Percentiles rank a stretch among this genome's conserved stretches.
Evolutionary conservation across 148 eudicot genomes (phyloP).

Genomic region (Nyssa sinensis): DNA sequence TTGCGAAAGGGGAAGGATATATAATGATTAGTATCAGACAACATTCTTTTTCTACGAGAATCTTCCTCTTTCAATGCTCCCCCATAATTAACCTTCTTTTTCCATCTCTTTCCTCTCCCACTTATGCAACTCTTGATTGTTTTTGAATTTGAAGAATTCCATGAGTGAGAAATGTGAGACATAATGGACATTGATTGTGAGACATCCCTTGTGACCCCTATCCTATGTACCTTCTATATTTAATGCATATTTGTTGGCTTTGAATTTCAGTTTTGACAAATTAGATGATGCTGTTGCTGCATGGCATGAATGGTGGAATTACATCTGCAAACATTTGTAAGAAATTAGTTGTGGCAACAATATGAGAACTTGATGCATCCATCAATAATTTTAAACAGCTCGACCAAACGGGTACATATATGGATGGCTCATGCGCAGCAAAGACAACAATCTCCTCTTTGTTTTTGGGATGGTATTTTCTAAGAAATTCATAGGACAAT

Average conservation of each 20-base stretch:
- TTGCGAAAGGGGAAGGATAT: constrained; percentile 16
- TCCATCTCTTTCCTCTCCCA: background rate
- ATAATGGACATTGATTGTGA: background rate
- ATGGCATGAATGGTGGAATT: background rate
- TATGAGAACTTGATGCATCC: too few relatives aligned
- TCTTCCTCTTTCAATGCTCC: constrained; percentile 11
- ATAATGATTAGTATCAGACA: constrained; percentile 21
- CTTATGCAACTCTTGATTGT: constrained; percentile 17
- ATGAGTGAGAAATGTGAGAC: background rate
- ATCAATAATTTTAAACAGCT: too few relatives aligned
- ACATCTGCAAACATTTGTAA: too few relatives aligned
- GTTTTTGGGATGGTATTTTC: too few relatives aligned
- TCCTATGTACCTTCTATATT: background rate
- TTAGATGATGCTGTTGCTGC: background rate
- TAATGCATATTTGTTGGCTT: background rate
- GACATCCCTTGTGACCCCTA: background rate
- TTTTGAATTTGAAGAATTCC: constrained; percentile 15
- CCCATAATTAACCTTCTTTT: constrained; percentile 17
- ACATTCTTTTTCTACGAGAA: constrained; percentile 12
- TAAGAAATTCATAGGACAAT: too few relatives aligned
- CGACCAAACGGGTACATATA: too few relatives aligned
- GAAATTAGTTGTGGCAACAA: too few relatives aligned
- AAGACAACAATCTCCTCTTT: too few relatives aligned
- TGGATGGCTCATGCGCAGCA: background rate
- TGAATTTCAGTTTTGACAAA: background rate